Base-by-base conservation (phyloP, 345 rosid species). In the Euphorbia lathyris region DNA sequence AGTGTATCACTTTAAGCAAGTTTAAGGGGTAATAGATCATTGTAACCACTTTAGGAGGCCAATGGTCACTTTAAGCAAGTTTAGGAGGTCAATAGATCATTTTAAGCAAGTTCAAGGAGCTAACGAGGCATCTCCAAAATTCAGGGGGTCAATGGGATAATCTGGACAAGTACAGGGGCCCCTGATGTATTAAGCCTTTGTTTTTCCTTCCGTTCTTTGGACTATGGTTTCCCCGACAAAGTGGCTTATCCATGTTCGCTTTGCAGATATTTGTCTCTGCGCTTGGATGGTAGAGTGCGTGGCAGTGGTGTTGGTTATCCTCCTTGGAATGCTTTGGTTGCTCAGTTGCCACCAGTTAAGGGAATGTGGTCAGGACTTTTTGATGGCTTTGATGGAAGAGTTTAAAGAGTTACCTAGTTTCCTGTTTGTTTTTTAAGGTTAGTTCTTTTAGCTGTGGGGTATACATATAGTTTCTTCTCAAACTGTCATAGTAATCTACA, bases 321-420 rank as follows among this genome's bases (percentile, higher is more conserved):
- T 81, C 96, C 98, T 69, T 94, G 98, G 96, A 93, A 91, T 84
- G 97, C 96, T 63, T 86, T 94, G 45, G 97, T 90, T 55, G 95
- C 86, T 67, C 97, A 94, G 75, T 77, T 91, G 66, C 98, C 97
- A 65, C 98, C 90, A 16, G 85, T 82, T 55, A 94, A 90, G 68
- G 98, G 98, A 58, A 78, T 91, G 13, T 90, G 97, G 97, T 77
- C 95, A 32, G 98, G 98, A 77, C 89, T 91, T 78, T 86, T 94
- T 67, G 98, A 94, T 71, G 97, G 97, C 74, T 81, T 94, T 85
- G 97, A 90, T 65, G 98, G 96, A 65, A 88, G 90, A 84, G 98
- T 92, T 58, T 84, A 74, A 50, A 67, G 34, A 55, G 50, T 50
- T 61, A 4, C 22, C 14, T 30, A 32, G 19, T 29, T 43, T 47